Evolutionary conservation across 2,329 filamentous ascomycete genomes (phyloP).

Genomic region (Cryphonectria naterciae): DNA sequence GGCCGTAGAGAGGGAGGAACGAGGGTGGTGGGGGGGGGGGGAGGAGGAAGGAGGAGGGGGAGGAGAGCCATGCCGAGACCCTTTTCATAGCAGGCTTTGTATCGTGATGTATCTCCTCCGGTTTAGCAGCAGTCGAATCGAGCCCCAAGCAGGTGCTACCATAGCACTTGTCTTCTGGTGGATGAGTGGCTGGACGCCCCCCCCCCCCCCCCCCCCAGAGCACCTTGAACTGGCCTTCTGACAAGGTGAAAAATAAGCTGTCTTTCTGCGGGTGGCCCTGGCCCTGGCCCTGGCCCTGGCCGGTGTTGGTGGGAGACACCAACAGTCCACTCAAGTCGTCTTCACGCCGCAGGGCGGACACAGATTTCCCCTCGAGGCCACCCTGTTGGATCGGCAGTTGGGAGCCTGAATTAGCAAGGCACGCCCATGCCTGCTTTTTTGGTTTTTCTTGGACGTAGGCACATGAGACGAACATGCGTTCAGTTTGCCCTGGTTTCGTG

Average conservation of each 20-base stretch:
- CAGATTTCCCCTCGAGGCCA: neutral
- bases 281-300: too few relatives aligned
- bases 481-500: neutral
- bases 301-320: neutral
- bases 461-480: slow-evolving; percentile 2
- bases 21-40: neutral
- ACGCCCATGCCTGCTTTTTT: neutral
- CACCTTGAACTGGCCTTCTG: neutral
- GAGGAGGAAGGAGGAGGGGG: neutral
- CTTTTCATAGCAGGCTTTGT: neutral
- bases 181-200: neutral
- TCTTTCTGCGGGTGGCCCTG: neutral
- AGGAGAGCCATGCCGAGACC: neutral
- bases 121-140: neutral
- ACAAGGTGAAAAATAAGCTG: neutral
- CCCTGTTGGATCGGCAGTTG: neutral
- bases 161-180: neutral
- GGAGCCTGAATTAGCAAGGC: neutral
- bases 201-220: too few relatives aligned
- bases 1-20: neutral
- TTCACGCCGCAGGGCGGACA: neutral
- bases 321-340: neutral
- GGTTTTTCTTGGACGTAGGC: neutral
- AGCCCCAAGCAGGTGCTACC: neutral
- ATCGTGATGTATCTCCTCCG: slow-evolving; percentile 5